Conservation (phyloP, 148 eudicot genomes). For the Chenopodium suecicum region DNA sequence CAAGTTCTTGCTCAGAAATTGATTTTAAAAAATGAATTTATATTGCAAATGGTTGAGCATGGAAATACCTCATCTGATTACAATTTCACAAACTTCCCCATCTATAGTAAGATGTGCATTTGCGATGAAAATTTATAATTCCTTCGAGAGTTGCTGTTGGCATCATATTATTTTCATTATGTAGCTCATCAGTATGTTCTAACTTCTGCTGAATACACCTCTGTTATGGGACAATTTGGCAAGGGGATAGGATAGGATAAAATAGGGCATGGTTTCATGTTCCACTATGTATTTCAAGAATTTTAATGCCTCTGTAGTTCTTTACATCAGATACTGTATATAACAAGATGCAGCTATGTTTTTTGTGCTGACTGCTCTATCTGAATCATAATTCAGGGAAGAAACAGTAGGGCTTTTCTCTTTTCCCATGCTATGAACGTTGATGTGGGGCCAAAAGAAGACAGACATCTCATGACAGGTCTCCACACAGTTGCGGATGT, state of each 20-base stretch:
- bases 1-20: not conserved
- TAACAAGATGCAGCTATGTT: not conserved
- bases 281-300: not conserved
- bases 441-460: slow-evolving; percentile 67
- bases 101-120: not conserved
- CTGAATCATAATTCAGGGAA: slow-evolving; percentile 45
- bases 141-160: not conserved
- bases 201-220: not conserved
- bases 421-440: slow-evolving; percentile 85
- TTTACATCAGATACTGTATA: not conserved
- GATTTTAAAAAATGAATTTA: not conserved
- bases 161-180: not conserved
- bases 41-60: too few species aligned
- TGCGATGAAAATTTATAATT: not conserved
- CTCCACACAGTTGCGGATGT: slow-evolving; percentile 86
- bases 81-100: not conserved
- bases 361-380: slow-evolving; percentile 5
- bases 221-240: not conserved
- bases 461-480: slow-evolving; percentile 77
- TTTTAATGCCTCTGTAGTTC: not conserved
- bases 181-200: not conserved
- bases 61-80: not conserved
- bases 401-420: slow-evolving; percentile 68
- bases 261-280: not conserved
- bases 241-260: too few species aligned